phyloP scores from a whole-genome alignment of 108 stramenopile genomes.

The Discostella stelligeroides region DNA sequence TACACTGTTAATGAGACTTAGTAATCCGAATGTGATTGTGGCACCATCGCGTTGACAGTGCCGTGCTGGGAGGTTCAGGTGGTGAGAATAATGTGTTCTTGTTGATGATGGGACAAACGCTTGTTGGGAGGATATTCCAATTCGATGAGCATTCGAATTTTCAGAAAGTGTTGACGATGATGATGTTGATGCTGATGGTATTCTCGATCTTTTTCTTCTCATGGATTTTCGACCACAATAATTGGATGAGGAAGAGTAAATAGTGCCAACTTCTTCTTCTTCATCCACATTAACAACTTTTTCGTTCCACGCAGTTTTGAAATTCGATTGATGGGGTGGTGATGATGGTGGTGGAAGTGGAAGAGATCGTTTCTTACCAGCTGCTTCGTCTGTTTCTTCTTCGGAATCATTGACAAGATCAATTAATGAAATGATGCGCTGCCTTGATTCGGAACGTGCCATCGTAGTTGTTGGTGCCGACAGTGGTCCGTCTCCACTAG shows the following conservation, averaged over 20 bases:
- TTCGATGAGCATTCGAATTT: too few species aligned
- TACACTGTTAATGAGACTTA: neutral
- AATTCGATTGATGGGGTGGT: too few species aligned
- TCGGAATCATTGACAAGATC: neutral
- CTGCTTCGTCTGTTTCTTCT: neutral
- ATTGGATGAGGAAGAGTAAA: neutral
- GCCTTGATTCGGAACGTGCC: too few species aligned
- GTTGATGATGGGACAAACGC: too few species aligned
- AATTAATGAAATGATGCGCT: neutral
- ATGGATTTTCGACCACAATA: neutral
- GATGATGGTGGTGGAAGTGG: too few species aligned
- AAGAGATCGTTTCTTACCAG: neutral
- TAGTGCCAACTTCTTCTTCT: neutral
- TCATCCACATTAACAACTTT: too few species aligned
- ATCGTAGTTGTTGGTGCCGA: too few species aligned
- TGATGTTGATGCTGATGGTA: neutral
- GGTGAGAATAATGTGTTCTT: too few species aligned
- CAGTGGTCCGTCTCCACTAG: too few species aligned
- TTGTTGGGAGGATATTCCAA: too few species aligned
- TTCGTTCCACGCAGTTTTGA: too few species aligned
- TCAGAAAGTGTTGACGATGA: too few species aligned
- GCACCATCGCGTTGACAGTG: conserved; percentile 9
- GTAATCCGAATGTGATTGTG: conserved; percentile 18
- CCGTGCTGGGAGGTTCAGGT: conserved; percentile 7
- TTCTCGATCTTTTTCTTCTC: neutral